Percentiles rank a stretch among this genome's conserved stretches.
Evolutionary conservation across 352 stramenopile genomes (phyloP).

Genomic region (Globisporangium emineosum): DNA sequence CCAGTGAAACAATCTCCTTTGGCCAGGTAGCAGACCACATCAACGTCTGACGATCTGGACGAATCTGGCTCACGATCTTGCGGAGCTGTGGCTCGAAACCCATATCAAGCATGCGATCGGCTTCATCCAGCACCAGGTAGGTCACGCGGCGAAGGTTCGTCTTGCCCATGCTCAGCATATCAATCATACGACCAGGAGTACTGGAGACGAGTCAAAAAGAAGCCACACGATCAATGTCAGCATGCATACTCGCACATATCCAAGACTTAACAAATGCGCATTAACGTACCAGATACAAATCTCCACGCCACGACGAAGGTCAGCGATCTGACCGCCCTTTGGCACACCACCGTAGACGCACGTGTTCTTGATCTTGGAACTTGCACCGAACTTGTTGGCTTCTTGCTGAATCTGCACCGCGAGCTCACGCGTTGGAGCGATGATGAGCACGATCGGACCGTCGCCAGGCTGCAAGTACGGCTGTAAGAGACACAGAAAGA

Average conservation of each 20-base stretch:
- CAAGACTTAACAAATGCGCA: background rate
- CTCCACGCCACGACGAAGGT: conserved; percentile 78
- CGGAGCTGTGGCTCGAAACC: conserved; percentile 93
- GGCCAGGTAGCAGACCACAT: conserved; percentile 99
- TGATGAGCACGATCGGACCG: conserved; percentile 97
- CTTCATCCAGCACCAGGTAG: conserved; percentile 99
- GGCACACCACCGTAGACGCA: conserved; percentile 98
- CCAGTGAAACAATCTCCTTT: conserved; percentile 96
- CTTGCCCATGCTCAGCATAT: conserved; percentile 96
- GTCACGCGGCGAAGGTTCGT: conserved; percentile 96
- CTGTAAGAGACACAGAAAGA: conserved; percentile 37
- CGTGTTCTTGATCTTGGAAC: conserved; percentile 98
- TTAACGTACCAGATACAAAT: conserved; percentile 74
- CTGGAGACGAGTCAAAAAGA: conserved; percentile 22
- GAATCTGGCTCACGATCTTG: conserved; percentile 97
- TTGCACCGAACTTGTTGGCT: conserved; percentile 97
- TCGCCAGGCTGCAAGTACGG: conserved; percentile 95
- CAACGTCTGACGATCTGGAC: conserved; percentile 97
- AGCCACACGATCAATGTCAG: background rate
- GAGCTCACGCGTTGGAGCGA: conserved; percentile 98
- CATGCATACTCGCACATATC: background rate
- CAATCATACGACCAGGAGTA: conserved; percentile 97
- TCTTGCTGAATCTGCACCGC: conserved; percentile 99
- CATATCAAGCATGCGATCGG: conserved; percentile 96
- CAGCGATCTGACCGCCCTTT: conserved; percentile 90